Evolutionary conservation across 1,284 basidiomycete genomes (phyloP).

Genomic region (Phlebopus sp.): DNA sequence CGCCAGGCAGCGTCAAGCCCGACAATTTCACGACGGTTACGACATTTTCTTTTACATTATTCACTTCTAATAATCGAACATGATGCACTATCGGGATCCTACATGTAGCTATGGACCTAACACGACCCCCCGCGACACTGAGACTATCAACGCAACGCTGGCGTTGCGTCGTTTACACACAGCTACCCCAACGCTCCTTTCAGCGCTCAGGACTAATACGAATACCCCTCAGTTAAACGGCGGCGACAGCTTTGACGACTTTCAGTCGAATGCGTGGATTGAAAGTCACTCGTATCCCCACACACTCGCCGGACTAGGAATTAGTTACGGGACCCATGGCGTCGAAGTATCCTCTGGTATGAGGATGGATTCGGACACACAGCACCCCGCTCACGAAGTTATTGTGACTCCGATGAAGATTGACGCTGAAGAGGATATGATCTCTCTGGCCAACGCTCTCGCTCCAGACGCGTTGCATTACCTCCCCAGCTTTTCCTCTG

Average conservation of each 20-base stretch:
- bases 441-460: neutral
- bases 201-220: constrained; percentile 16
- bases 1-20: constrained; percentile 4
- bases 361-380: neutral
- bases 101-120: constrained; percentile 22
- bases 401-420: constrained; percentile 6
- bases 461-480: neutral
- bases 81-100: constrained; percentile 27
- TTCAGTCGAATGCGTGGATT: constrained; percentile 36
- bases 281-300: constrained; percentile 9
- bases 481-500: neutral
- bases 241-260: constrained; percentile 22
- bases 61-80: constrained; percentile 14
- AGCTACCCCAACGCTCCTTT: constrained; percentile 30
- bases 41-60: constrained; percentile 12
- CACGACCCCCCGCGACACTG: constrained; percentile 2
- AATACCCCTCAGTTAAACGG: constrained; percentile 6
- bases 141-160: constrained; percentile 25
- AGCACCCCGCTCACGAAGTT: constrained; percentile 2
- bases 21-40: constrained; percentile 4
- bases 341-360: neutral
- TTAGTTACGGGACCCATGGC: constrained; percentile 14
- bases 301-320: constrained; percentile 32
- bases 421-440: constrained; percentile 5
- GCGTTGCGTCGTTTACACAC: constrained; percentile 25